Evolutionary conservation across 2,329 filamentous ascomycete species (phyloP), one percentile per base, ranked within the genome.

Genomic region (Alternaria sp.): DNA sequence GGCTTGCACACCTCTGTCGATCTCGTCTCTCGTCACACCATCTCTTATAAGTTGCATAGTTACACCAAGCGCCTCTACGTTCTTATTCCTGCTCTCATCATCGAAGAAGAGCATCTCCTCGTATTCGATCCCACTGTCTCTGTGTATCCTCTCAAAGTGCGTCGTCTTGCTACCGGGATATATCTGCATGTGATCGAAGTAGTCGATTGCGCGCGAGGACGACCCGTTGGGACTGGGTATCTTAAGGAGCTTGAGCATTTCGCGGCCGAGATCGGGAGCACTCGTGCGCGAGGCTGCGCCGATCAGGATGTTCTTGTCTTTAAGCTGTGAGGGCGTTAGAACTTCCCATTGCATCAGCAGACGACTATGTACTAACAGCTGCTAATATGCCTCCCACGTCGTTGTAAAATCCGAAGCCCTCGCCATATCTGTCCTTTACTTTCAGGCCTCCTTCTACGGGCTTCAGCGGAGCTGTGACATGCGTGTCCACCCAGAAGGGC

Each of bases 401-500:
- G 27, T 68, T 66, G 67, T 83, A 85, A 68, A 85, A 84, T 30
- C 78, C 81, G 60, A 78, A 84, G 20, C 71, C 74, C 61, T 83
- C 81, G 43, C 81, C 81, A 60, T 80, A 82, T 27, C 77, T 73
- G 63, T 89, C 86, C 66, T 84, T 85, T 51, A 87, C 83, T 64
- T 79, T 81, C 44, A 79, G 66, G 5, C 82, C 82, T 38, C 76
- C 75, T 41, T 79, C 72, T 9, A 73, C 72, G 4, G 79, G 70
- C 66, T 89, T 89, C 51, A 97, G 81, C 0, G 93, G 94, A 7
- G 89, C 86, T 25, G 88, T 87, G 70, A 95, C 91, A 80, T 97
- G 94, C 4, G 93, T 97, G 82, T 98, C 95, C 2, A 97, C 90
- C 94, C 94, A 98, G 81, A 97, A 97, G 5, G 94, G 93, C 95